phyloP scores from a whole-genome alignment of 2,329 filamentous ascomycete species.

The Tolypocladium cylindrosporum region DNA sequence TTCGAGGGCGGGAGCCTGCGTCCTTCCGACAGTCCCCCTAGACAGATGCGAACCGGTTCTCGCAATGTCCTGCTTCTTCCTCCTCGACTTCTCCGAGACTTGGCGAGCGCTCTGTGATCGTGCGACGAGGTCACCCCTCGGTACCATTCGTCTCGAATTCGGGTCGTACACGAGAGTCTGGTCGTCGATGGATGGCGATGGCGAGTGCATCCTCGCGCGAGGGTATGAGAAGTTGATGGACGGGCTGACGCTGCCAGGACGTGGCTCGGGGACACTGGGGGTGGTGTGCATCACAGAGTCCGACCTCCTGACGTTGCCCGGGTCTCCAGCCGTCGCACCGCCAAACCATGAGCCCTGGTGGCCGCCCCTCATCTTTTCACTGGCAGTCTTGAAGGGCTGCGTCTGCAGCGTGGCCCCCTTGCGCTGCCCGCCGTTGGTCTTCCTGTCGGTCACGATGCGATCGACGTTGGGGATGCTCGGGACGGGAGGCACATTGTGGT shows the following conservation, averaged over 20 bases:
- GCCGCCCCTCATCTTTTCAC: constrained; percentile 36
- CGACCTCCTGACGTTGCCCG: constrained; percentile 32
- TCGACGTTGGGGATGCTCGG: constrained; percentile 56
- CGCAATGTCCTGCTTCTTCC: constrained; percentile 27
- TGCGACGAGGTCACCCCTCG: constrained; percentile 30
- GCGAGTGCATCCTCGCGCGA: constrained; percentile 26
- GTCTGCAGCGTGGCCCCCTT: constrained; percentile 33
- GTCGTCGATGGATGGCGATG: constrained; percentile 17
- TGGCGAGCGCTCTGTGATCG: constrained; percentile 31
- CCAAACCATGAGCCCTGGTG: constrained; percentile 39
- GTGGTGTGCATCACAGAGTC: constrained; percentile 27
- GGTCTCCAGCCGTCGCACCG: constrained; percentile 30
- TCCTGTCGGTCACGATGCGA: constrained; percentile 12
- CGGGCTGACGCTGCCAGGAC: constrained; percentile 36
- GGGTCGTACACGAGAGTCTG: constrained; percentile 50
- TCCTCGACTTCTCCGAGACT: constrained; percentile 27
- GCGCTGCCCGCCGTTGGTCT: constrained; percentile 7
- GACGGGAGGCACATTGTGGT: constrained; percentile 57
- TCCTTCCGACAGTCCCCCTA: constrained; percentile 43
- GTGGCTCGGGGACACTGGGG: constrained; percentile 19
- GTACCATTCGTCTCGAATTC: constrained; percentile 55
- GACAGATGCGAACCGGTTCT: constrained; percentile 34
- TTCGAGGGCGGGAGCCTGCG: constrained; percentile 37
- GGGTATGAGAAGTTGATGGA: constrained; percentile 53
- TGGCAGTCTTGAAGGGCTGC: constrained; percentile 42